These are phyloP conservation scores for Conticribra weissflogii DNA, from an alignment of 108 stramenopile species.

Conservation along the genomic window DNA sequence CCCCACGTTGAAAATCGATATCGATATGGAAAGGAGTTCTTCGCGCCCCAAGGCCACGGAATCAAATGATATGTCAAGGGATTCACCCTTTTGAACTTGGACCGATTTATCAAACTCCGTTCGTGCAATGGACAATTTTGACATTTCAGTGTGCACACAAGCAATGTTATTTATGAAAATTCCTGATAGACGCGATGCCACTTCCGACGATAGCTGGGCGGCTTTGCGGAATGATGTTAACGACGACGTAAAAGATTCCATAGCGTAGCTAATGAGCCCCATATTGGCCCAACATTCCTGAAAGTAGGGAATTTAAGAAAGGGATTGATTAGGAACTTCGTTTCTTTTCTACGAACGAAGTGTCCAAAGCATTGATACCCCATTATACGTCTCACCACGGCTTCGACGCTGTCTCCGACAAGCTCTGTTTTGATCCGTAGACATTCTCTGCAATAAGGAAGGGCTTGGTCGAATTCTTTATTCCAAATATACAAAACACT, in stretches of 20 bases:
- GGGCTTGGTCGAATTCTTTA: slow-evolving; percentile 32
- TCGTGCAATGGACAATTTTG: slow-evolving; percentile 10
- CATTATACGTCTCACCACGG: slow-evolving; percentile 2
- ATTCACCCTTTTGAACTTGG: slow-evolving; percentile 17
- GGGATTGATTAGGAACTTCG: neutral
- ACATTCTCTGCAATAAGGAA: slow-evolving; percentile 27
- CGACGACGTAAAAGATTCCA: slow-evolving; percentile 22
- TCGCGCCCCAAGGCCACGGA: slow-evolving; percentile 3
- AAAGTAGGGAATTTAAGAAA: neutral
- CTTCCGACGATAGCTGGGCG: slow-evolving; percentile 18
- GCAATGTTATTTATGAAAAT: slow-evolving; percentile 32
- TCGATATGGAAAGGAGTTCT: slow-evolving; percentile 33
- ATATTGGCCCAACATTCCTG: slow-evolving; percentile 35
- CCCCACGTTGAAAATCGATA: slow-evolving; percentile 32
- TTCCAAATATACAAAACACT: slow-evolving; percentile 37
- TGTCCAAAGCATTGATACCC: too few relatives aligned
- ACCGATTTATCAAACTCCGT: slow-evolving; percentile 27
- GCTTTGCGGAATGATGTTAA: slow-evolving; percentile 37
- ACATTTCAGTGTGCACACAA: slow-evolving; percentile 27
- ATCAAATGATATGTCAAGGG: slow-evolving; percentile 6
- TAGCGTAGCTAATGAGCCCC: slow-evolving; percentile 36
- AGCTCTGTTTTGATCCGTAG: slow-evolving; percentile 24
- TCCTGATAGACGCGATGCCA: slow-evolving; percentile 8
- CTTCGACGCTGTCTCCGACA: slow-evolving; percentile 1
- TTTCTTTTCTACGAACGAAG: too few relatives aligned